Base-by-base conservation (phyloP, 2,329 filamentous ascomycete species). In the Phialophora tarda region DNA sequence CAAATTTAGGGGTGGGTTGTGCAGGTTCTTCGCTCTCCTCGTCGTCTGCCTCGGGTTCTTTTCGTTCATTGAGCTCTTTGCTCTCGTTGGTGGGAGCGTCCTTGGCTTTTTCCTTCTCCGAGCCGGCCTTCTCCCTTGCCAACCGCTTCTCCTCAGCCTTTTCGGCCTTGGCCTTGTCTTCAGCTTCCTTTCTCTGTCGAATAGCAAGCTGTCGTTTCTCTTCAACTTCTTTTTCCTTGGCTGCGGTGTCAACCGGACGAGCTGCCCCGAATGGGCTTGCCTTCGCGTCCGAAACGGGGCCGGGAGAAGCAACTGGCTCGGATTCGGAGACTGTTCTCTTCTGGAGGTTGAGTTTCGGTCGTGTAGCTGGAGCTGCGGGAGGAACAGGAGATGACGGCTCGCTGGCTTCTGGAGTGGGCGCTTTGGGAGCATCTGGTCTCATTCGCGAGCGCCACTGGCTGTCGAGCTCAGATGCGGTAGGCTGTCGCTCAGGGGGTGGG, bases 211-310 rank as follows among this genome's bases (percentile, higher is more conserved):
- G 83, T 71, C 91, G 86, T 85, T 92, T 96, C 81, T 97, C 92
- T 75, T 96, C 94, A 65, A 99, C 88, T 78, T 96, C 89, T 74
- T 89, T 90, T 82, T 98, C 94, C 71, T 91, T 89, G 14, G 93
- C 86, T 54, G 92, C 91, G 55, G 94, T 98, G 80, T 99, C 93
- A 73, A 98, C 97, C 63, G 95, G 95, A 69, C 91, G 89, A 64
- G 95, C 95, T 68, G 91, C 93, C 74, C 95, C 95, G 77, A 99
- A 99, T 48, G 93, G 93, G 78, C 90, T 98, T 28, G 93, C 86
- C 83, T 97, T 98, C 50, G 91, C 83, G 74, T 95, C 90, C 32
- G 81, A 76, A 21, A 77, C 74, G 4, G 82, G 73, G n/a, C 79
- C 76, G 63, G 83, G 76, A 59, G 81, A 74, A 10, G 82, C 78